These are phyloP conservation scores for Ceriops decandra DNA, from an alignment of 345 rosid genomes.

Conservation along the genomic window DNA sequence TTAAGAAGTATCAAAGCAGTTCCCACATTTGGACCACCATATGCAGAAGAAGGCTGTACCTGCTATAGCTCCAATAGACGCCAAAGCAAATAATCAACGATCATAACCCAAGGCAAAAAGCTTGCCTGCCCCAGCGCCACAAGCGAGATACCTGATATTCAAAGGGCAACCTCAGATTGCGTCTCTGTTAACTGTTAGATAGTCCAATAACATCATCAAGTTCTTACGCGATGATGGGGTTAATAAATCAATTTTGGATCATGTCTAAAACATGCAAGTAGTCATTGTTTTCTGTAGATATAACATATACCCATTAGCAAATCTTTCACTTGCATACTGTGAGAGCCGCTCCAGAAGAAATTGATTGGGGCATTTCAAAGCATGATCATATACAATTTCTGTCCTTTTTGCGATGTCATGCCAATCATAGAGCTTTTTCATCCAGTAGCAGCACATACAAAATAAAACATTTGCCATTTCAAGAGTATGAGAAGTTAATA, in stretches of 20 bases:
- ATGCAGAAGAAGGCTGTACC: constrained; percentile 31
- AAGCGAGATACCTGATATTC: constrained; percentile 62
- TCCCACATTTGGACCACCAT: no score
- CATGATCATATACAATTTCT: constrained; percentile 77
- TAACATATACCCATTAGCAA: background rate
- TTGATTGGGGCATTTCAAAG: constrained; percentile 63
- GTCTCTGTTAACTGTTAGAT: background rate
- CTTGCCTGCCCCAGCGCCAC: constrained; percentile 95
- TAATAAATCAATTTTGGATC: no score
- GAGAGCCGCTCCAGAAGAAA: constrained; percentile 55
- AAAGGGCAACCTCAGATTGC: constrained; percentile 8
- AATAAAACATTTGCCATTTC: constrained; percentile 2
- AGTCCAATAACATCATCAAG: no score
- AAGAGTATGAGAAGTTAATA: background rate
- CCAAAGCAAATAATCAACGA: constrained; percentile 83
- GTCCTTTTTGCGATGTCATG: constrained; percentile 93
- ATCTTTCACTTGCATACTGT: constrained; percentile 41
- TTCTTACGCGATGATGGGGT: no score
- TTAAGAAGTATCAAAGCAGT: constrained; percentile 5
- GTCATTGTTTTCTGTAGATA: background rate
- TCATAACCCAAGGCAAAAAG: constrained; percentile 93
- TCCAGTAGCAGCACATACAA: constrained; percentile 28
- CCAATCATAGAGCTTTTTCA: constrained; percentile 91
- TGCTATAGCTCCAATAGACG: constrained; percentile 55
- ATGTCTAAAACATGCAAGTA: no score